Conservation (phyloP, 2,329 filamentous ascomycete genomes). For the Diaporthe aspalathi region DNA sequence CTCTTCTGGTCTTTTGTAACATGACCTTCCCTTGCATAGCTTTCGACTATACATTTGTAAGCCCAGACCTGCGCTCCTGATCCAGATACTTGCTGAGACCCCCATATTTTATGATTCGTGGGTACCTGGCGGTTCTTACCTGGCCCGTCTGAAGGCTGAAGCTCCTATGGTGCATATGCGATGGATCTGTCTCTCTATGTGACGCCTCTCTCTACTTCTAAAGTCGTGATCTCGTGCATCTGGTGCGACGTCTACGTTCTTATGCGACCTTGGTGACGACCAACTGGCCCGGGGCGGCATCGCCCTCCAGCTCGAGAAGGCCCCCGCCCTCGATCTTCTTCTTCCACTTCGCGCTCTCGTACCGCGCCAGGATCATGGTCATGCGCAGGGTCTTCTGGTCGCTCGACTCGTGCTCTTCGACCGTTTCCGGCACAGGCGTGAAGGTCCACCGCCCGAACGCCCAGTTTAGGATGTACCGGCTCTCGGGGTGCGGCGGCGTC, state of each 20-base stretch:
- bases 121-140: background rate
- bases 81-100: too few relatives aligned
- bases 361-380: conserved; percentile 80
- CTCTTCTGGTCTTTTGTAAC: too few relatives aligned
- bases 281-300: conserved; percentile 58
- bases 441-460: conserved; percentile 97
- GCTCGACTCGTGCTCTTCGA: conserved; percentile 66
- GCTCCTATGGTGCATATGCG: background rate
- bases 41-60: too few relatives aligned
- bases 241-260: background rate
- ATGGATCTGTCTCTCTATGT: background rate
- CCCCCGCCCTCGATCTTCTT: conserved; percentile 74
- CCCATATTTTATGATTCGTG: too few relatives aligned
- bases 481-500: conserved; percentile 44
- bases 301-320: conserved; percentile 61
- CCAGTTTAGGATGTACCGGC: conserved; percentile 94
- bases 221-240: background rate
- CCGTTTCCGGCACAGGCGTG: conserved; percentile 64
- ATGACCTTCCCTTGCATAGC: too few relatives aligned
- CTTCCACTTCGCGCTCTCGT: conserved; percentile 81
- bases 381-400: conserved; percentile 71
- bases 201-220: background rate
- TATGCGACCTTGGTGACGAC: conserved; percentile 63
- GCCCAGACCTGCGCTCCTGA: too few relatives aligned
- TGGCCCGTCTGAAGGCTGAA: background rate